phyloP scores from a whole-genome alignment of 176 grass and related monocot genomes.

The Guadua angustifolia region DNA sequence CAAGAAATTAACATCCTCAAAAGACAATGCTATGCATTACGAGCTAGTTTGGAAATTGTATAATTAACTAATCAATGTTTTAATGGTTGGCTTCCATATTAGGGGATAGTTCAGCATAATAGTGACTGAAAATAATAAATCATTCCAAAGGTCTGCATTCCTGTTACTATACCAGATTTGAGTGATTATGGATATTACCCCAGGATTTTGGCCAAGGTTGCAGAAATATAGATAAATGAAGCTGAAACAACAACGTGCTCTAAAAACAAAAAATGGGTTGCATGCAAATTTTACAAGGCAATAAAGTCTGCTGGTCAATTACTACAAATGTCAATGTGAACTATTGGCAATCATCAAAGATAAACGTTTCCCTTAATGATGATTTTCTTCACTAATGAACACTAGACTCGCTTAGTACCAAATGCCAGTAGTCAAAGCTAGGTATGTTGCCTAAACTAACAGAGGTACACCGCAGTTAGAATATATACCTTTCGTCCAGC shows the following conservation, averaged over 20 bases:
- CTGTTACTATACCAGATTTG: background rate
- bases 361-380: background rate
- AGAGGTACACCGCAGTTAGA: background rate
- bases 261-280: background rate
- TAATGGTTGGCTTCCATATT: background rate
- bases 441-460: constrained; percentile 3
- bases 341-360: background rate
- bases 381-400: background rate
- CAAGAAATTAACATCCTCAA: constrained; percentile 13
- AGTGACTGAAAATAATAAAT: background rate
- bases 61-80: background rate
- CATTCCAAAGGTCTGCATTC: background rate
- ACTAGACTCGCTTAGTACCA: background rate
- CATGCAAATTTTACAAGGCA: background rate
- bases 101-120: constrained; percentile 26
- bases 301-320: background rate
- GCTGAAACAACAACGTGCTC: background rate
- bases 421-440: background rate
- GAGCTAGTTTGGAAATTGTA: background rate
- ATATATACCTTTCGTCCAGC: constrained; percentile 83
- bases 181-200: background rate
- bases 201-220: background rate
- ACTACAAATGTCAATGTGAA: background rate
- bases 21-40: background rate
- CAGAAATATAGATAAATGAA: constrained; percentile 7